Evolutionary conservation across 1,284 basidiomycete genomes (phyloP).

Genomic region (Vanrija pseudolonga): DNA sequence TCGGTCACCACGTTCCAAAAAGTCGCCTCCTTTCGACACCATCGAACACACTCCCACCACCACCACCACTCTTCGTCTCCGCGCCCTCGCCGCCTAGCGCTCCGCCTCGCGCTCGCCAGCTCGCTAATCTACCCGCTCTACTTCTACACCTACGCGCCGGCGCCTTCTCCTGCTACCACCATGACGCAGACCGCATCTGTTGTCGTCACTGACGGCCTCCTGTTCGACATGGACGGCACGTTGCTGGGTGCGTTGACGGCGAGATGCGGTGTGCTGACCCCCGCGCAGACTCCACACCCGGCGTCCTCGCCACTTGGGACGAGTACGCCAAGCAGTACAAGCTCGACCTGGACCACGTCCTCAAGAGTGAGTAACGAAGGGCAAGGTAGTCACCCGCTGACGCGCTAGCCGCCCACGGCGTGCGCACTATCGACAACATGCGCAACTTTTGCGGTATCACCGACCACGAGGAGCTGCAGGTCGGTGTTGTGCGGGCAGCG

Average conservation of each 20-base stretch:
- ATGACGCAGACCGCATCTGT: background rate
- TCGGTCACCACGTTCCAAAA: too few relatives aligned
- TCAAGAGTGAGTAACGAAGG: constrained; percentile 40
- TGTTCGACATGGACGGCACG: constrained; percentile 50
- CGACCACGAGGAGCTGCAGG: constrained; percentile 58
- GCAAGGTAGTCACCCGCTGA: too few relatives aligned
- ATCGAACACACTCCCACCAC: too few relatives aligned
- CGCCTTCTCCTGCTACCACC: too few relatives aligned
- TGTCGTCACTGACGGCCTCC: constrained; percentile 18
- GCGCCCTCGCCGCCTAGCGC: too few relatives aligned
- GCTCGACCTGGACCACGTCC: constrained; percentile 43
- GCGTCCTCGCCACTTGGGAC: constrained; percentile 45
- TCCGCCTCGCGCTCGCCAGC: too few relatives aligned
- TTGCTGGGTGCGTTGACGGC: constrained; percentile 32
- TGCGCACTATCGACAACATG: constrained; percentile 67
- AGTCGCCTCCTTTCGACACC: too few relatives aligned
- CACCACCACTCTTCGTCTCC: too few relatives aligned
- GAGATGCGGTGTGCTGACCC: background rate
- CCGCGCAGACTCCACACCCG: constrained; percentile 41
- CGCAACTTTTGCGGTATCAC: constrained; percentile 63
- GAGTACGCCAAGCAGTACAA: constrained; percentile 41
- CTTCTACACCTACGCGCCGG: too few relatives aligned
- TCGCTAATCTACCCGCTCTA: too few relatives aligned
- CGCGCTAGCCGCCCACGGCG: constrained; percentile 66
- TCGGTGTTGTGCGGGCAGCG: too few relatives aligned